Base-by-base conservation (phyloP, 148 eudicot genomes). In the Amaranthus hypochondriacus region DNA sequence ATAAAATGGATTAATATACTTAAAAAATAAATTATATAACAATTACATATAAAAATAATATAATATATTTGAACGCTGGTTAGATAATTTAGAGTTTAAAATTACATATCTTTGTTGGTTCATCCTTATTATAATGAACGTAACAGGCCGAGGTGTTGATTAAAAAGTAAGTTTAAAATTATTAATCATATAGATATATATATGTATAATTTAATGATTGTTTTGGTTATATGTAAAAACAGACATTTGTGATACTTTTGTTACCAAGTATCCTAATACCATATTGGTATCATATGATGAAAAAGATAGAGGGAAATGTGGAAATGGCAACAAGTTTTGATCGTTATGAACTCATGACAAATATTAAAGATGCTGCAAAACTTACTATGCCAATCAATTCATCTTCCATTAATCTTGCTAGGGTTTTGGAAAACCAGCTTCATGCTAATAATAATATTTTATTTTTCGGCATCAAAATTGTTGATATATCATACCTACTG, bases 171-270 rank as follows among this genome's bases (percentile, higher is more conserved):
- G 39, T 28, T 28, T 28, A 28, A 28, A 28, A 28, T 28, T 28
- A 28, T 28, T 28, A 28, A 28, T 28, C 39, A 28, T 28, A 28
- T 18, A 18, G 18, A 18, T 18, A 18, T 18, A 18, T 28, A 28
- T 28, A 28, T 28, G 1, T 53, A 21, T 42, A 21, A 46, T 15
- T 7, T 44, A 39, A 18, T 50, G 3, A 14, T 10, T 75, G 68
- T 9, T 64, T 18, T 72, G 49, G 58, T 75, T 46, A 53, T 18
- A 8, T 56, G 9, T 1, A 63, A 44, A 7, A 81, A 73, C 85
- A 92, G 96, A 82, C 82, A 53, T 1, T 89, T 66, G 63, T 50
- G 15, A 79, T 84, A 62, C 67, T 92, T 54, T 64, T 81, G 65
- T 51, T 87, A 9, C 87, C 92, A 0, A 62, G 82, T 67, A 75